These are phyloP conservation scores for Veloboletus limbatus DNA, from an alignment of 1,284 basidiomycete genomes.

Conservation along the genomic window DNA sequence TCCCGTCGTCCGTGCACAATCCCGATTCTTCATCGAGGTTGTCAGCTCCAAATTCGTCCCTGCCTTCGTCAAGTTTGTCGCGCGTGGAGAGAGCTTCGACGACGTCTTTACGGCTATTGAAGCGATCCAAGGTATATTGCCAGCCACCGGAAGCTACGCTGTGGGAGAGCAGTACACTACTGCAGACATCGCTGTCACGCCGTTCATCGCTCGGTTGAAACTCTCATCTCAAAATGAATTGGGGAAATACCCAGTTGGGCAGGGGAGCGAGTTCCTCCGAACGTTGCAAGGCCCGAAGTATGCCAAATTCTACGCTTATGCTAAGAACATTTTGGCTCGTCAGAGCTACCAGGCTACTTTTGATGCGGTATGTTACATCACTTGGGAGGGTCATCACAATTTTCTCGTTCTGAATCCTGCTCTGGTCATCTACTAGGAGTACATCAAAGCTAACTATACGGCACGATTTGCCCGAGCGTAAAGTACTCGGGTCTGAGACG, in stretches of 20 bases:
- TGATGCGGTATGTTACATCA: conserved; percentile 27
- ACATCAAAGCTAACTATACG: conserved; percentile 1
- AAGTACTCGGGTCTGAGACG: background rate
- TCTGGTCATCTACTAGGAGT: conserved; percentile 13
- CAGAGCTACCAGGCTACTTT: conserved; percentile 32
- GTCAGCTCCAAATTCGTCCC: conserved; percentile 43
- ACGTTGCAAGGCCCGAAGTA: conserved; percentile 26
- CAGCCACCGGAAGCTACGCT: conserved; percentile 39
- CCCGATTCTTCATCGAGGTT: conserved; percentile 43
- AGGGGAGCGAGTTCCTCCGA: conserved; percentile 30
- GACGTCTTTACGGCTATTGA: conserved; percentile 42
- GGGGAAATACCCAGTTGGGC: conserved; percentile 29
- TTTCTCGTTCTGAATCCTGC: background rate
- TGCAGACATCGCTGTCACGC: conserved; percentile 33
- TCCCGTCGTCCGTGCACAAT: conserved; percentile 42
- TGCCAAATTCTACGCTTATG: conserved; percentile 32
- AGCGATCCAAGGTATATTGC: conserved; percentile 43
- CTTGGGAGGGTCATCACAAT: no score
- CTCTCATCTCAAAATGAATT: conserved; percentile 31
- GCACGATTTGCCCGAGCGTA: background rate
- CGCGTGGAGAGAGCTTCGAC: conserved; percentile 42
- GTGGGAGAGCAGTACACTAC: conserved; percentile 43
- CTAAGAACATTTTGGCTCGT: conserved; percentile 26
- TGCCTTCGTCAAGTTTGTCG: conserved; percentile 35
- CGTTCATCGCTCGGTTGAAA: conserved; percentile 35